Evolutionary conservation across 768 basidiomycete species (phyloP), one percentile per base, ranked within the genome.

Genomic region (Naganishia randhawae): DNA sequence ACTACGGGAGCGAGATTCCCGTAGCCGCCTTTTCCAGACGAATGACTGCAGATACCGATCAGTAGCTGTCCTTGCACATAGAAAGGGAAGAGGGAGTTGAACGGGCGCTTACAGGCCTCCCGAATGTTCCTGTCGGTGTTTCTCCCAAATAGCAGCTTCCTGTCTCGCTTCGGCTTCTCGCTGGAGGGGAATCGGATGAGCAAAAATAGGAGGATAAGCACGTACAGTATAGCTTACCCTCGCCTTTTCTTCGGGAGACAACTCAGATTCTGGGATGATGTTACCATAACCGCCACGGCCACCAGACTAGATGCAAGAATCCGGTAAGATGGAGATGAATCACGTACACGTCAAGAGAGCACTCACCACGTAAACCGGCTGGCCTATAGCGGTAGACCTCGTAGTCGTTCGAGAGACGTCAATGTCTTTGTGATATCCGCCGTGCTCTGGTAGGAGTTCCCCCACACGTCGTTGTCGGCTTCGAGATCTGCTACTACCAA

Each of bases 281-380:
- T 79, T 79, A 5, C 78, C 78, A 52, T 71, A 79, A 17, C 78
- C 78, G 33, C 78, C 78, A 31, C 78, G 61, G 3, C 78, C 78
- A 8, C 62, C 50, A 19, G 71, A 42, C 62, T 68, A 32, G 25
- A 7, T 2, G 3, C 3, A 7, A 33, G 11, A 32, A 50, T 13
- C 5, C 35, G 35, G 16, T n/a, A 39, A 10, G 16, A 2, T 9
- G 7, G 22, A 16, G 41, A 39, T 19, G 19, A 7, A 27, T 22
- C 6, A 27, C n/a, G n/a, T n/a, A 27, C 35, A 27, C 29, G 17
- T 11, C 29, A 61, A 16, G 8, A 22, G 2, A 16, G 0, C 37
- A 57, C 53, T 42, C 11, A 67, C 53, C 27, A 67, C 41, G 29
- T 54, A 66, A 22, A 22, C 42, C 48, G 1, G 37, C 16, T 61